Evolutionary conservation across 2,329 filamentous ascomycete genomes (phyloP), one percentile per base, ranked within the genome.

Genomic region (Fusarium nelsonii): DNA sequence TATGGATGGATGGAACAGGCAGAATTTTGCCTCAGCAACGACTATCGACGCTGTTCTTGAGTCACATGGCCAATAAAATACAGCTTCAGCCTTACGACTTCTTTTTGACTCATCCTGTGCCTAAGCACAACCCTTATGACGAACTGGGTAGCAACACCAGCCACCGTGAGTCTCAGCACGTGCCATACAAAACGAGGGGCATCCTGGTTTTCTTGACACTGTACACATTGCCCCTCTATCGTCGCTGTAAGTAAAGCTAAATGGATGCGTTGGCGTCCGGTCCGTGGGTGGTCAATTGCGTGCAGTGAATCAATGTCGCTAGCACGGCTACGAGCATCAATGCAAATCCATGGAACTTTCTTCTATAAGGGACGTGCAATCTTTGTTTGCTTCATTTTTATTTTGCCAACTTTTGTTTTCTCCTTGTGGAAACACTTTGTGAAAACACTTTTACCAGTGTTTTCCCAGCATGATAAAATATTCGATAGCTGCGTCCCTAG

Each of bases 141-240:
- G n/a, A 46, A 44, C 57, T 60, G 46, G 67, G 62, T 50, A 59
- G 37, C 41, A 12, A 59, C 37, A 39, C 46, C 58, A 68, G 54
- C 59, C 58, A 64, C 49, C 49, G 18, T 28, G 23, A 62, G 52
- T 45, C 20, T n/a, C 50, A 55, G 66, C 67, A 70, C 66, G 66
- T 58, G 62, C 66, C 62, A 58, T 56, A 30, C 30, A 56, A 45
- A 63, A 37, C 65, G 63, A 58, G 68, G 68, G 51, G 43, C 43
- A 56, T 46, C 37, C 40, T 34, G 8, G 39, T 2, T 26, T 41
- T 71, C 51, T 41, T 18, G 8, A 41, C 70, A 74, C 72, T 74
- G 72, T 73, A 68, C 65, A 69, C 60, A 59, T 63, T 65, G 45
- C 60, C 60, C 64, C 69, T 65, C 71, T 40, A 51, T 33, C 23